Evolutionary conservation across 805 yeast species (phyloP), one percentile per base, ranked within the genome.

Genomic region (Yarrowia yakushimensis): DNA sequence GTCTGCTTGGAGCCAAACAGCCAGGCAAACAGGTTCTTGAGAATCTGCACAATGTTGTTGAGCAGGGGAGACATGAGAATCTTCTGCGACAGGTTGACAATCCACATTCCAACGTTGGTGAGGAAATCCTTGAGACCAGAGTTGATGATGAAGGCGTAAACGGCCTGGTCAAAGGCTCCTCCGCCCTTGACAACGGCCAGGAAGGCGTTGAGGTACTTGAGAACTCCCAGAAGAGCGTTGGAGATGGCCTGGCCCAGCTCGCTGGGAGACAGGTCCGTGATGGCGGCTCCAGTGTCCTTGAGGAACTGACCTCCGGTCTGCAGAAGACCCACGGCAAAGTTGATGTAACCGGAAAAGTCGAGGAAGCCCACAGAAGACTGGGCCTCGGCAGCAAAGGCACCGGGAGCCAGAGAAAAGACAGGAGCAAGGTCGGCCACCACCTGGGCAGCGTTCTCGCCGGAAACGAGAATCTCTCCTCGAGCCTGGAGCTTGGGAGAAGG

Each of bases 1-100:
- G 59, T 52, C 59, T 52, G 59, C 59, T 52, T 52, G 43, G 59
- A 52, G 59, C 59, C 59, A 52, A 52, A 52, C n/a, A 52, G 43
- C 59, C 59, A 52, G 31, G 43, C 59, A 36, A 52, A 52, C 13
- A 52, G 43, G 59, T 52, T 52, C 59, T 52, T 52, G 33, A 52
- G 59, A 25, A 52, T 52, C 34, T 52, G 43, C 34, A 52, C 59
- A 52, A 52, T 34, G 59, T 52, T 52, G 59, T 52, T 52, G 43
- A 52, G 59, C 59, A 52, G 59, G 25, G 59, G 59, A 3, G 59
- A 52, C 59, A 52, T 52, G 59, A 52, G 59, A 52, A 52, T 52
- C 59, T 52, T 52, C 59, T 52, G 59, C 31, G 59, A 36, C 18
- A 52, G 59, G 43, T 52, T 52, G 33, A 52, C 59, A n/a, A 52